These are phyloP conservation scores for Eudorina sp. DNA, from an alignment of 139 green algal species.

Conservation along the genomic window DNA sequence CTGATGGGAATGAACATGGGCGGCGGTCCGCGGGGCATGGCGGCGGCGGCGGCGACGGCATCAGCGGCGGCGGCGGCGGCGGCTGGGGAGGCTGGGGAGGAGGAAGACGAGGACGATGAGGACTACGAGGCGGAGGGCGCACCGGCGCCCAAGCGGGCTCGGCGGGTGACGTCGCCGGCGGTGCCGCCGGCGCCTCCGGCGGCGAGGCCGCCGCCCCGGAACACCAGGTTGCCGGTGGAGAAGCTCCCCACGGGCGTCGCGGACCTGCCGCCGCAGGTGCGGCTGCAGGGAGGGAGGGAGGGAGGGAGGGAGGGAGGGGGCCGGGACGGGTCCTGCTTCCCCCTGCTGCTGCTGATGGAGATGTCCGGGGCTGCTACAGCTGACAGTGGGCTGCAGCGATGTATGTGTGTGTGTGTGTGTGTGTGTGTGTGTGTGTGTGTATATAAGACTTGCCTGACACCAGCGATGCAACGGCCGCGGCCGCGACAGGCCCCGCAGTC, in stretches of 20 bases:
- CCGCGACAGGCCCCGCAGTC: too few relatives aligned
- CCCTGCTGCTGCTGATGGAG: too few relatives aligned
- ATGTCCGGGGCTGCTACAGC: too few relatives aligned
- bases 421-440: too few relatives aligned
- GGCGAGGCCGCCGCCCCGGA: conserved; percentile 25
- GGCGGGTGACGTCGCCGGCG: conserved; percentile 26
- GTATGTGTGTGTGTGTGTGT: too few relatives aligned
- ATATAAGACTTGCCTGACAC: too few relatives aligned
- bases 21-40: neutral
- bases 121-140: conserved; percentile 39
- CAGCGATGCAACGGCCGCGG: too few relatives aligned
- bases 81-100: neutral
- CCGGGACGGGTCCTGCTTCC: too few relatives aligned
- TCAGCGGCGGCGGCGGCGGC: neutral
- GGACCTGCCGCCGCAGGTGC: conserved; percentile 29
- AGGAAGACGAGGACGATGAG: conserved; percentile 33
- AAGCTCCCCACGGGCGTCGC: conserved; percentile 29
- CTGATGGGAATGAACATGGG: conserved; percentile 11
- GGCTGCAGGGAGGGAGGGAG: too few relatives aligned
- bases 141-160: neutral
- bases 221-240: conserved; percentile 34
- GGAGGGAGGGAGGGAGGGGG: too few relatives aligned
- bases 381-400: too few relatives aligned
- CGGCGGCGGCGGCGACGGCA: neutral
- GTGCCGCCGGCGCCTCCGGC: neutral